Evolutionary conservation across 2,329 filamentous ascomycete genomes (phyloP).

Genomic region (Aspergillus alliaceus): DNA sequence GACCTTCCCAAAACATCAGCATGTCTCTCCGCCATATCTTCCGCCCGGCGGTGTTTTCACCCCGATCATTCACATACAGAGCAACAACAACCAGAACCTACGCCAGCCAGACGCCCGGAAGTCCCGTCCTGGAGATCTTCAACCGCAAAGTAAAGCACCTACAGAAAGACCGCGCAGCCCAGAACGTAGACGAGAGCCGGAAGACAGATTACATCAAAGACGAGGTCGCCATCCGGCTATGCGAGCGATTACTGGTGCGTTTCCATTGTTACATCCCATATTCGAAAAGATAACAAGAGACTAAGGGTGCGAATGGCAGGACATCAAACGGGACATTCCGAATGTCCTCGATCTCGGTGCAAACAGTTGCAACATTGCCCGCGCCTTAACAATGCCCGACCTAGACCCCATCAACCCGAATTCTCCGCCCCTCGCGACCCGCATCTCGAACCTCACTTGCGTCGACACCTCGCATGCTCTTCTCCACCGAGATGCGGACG

Average conservation of each 20-base stretch:
- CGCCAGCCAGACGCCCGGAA: constrained; percentile 74
- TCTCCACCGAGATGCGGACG: constrained; percentile 72
- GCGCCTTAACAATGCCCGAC: constrained; percentile 70
- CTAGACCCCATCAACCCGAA: constrained; percentile 55
- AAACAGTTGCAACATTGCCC: constrained; percentile 91
- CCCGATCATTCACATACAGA: constrained; percentile 13
- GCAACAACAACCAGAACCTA: constrained; percentile 54
- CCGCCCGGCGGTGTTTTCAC: constrained; percentile 15
- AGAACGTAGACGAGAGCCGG: constrained; percentile 68
- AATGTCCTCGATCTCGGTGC: constrained; percentile 88
- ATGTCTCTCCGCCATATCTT: constrained; percentile 28
- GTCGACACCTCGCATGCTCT: constrained; percentile 77
- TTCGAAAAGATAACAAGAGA: neutral
- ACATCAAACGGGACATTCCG: constrained; percentile 87
- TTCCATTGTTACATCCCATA: neutral
- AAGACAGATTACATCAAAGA: constrained; percentile 91
- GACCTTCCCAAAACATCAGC: neutral
- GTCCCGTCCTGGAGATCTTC: constrained; percentile 85
- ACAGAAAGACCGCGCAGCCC: constrained; percentile 83
- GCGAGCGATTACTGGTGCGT: constrained; percentile 76
- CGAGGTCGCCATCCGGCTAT: constrained; percentile 80
- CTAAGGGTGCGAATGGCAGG: constrained; percentile 50
- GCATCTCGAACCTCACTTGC: constrained; percentile 73
- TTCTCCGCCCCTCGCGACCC: constrained; percentile 61
- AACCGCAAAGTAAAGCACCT: constrained; percentile 83